Base-by-base conservation (phyloP, 2,329 filamentous ascomycete genomes). In the Epichloe amarillans region DNA sequence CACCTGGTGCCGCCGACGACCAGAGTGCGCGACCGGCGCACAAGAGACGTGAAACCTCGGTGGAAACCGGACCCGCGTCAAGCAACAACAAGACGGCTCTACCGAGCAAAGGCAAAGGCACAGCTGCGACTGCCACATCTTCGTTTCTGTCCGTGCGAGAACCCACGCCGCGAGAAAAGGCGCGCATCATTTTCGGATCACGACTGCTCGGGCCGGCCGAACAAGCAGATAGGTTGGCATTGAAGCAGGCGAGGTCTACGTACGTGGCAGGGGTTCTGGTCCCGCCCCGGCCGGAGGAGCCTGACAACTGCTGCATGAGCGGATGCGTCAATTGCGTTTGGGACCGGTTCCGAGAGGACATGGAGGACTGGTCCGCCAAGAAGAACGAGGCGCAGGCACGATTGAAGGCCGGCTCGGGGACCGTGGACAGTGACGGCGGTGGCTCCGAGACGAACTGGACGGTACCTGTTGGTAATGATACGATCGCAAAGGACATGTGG, bases 241-340 rank as follows among this genome's bases (percentile, higher is more conserved):
- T 79, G 43, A 75, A 81, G 37, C 70, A 79, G 12, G 70, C 75
- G 14, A 73, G 77, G 54, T 81, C 81, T 47, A 78, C 72, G 8
- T 72, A 80, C 53, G 73, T 96, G 50, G 89, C 86, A 1, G 91
- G 90, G 3, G 77, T 97, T 1, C 69, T 80, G 17, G 84, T 97
- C 4, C 93, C 93, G 2, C 90, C 89, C 0, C 79, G 79, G 46
- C 93, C 93, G 1, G 76, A 81, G 46, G 91, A 98, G 68, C 93
- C 93, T 3, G 93, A 97, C 61, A 96, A 98, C 64, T 98, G 93
- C 75, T 98, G 93, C 69, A 98, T 98, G 93, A 93, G 87, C 62
- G 93, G 93, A 3, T 98, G 93, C 64, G 91, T 95, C 46, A 90
- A 97, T 66, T 98, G 93, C 66, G 93, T 97, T 3, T 97, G 90